phyloP scores from a whole-genome alignment of 495 filamentous ascomycete species.

The Tuber calosporum region DNA sequence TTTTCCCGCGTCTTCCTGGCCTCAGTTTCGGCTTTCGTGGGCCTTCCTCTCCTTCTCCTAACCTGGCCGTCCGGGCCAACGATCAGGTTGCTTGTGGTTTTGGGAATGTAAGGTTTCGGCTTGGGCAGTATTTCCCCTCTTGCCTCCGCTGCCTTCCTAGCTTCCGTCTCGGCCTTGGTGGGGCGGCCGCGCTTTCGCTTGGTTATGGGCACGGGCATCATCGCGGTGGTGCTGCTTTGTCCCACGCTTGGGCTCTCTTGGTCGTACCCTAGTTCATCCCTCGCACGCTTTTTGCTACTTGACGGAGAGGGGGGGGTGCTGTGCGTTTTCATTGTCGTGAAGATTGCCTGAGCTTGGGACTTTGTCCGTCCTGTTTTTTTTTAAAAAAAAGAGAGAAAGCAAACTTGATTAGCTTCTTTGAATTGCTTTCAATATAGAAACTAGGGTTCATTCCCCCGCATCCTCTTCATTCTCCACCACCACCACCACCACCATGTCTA shows the following conservation, averaged over 20 bases:
- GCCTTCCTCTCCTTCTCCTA: slow-evolving; percentile 36
- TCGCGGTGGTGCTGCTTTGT: neutral
- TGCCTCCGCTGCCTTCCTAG: slow-evolving; percentile 32
- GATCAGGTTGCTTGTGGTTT: slow-evolving; percentile 22
- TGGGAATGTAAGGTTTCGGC: slow-evolving; percentile 34
- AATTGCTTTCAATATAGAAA: neutral
- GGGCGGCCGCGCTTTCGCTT: slow-evolving; percentile 38
- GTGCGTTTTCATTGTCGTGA: slow-evolving; percentile 30
- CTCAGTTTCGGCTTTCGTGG: slow-evolving; percentile 35
- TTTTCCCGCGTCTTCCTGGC: slow-evolving; percentile 24
- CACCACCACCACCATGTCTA: neutral
- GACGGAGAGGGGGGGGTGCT: slow-evolving; percentile 15
- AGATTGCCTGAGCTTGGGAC: slow-evolving; percentile 28
- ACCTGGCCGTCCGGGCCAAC: slow-evolving; percentile 32
- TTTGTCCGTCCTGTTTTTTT: slow-evolving; percentile 28
- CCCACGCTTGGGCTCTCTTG: neutral
- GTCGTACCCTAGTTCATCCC: slow-evolving; percentile 17
- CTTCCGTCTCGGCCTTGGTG: slow-evolving; percentile 36
- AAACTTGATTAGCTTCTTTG: slow-evolving; percentile 20
- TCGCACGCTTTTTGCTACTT: slow-evolving; percentile 28
- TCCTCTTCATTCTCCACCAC: neutral
- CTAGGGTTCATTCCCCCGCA: neutral
- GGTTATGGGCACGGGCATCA: slow-evolving; percentile 13
- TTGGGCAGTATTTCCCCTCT: slow-evolving; percentile 38
- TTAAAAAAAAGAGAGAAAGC: no score